Evolutionary conservation across 176 grass and related monocot species (phyloP).

Genomic region (Aegilops tauschii): DNA sequence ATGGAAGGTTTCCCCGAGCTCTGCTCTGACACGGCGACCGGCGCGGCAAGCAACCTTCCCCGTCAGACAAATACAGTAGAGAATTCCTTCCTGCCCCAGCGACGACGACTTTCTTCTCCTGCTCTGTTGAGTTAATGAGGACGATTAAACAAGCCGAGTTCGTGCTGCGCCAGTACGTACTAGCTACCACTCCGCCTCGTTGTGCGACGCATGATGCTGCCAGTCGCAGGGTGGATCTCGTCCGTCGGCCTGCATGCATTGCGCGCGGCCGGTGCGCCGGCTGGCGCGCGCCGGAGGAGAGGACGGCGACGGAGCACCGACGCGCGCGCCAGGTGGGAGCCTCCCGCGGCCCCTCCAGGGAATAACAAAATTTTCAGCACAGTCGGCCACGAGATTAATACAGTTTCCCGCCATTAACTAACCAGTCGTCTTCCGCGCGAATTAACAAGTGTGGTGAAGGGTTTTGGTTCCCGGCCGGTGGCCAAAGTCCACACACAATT

Average conservation of each 20-base stretch:
- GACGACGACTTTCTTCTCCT: neutral
- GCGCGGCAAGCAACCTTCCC: neutral
- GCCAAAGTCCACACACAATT: slow-evolving; percentile 1
- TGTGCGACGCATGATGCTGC: slow-evolving; percentile 30
- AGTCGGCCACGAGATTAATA: neutral
- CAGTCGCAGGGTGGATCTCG: neutral
- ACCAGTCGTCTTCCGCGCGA: neutral
- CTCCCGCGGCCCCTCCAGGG: neutral
- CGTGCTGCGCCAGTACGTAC: neutral
- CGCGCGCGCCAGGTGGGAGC: slow-evolving; percentile 24
- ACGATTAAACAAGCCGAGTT: neutral
- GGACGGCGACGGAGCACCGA: neutral
- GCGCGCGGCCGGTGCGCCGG: neutral
- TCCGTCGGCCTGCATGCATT: neutral
- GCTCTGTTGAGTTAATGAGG: neutral
- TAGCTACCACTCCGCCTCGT: neutral
- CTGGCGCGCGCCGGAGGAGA: neutral
- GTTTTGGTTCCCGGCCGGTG: neutral
- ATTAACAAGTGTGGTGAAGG: neutral
- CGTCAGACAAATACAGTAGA: neutral
- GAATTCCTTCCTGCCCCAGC: neutral
- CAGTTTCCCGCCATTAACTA: neutral
- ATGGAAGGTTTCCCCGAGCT: slow-evolving; percentile 34
- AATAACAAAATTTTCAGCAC: neutral
- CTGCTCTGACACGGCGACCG: neutral